Conservation (phyloP, 2,329 filamentous ascomycete genomes). For the Tolypocladium capitatum region DNA sequence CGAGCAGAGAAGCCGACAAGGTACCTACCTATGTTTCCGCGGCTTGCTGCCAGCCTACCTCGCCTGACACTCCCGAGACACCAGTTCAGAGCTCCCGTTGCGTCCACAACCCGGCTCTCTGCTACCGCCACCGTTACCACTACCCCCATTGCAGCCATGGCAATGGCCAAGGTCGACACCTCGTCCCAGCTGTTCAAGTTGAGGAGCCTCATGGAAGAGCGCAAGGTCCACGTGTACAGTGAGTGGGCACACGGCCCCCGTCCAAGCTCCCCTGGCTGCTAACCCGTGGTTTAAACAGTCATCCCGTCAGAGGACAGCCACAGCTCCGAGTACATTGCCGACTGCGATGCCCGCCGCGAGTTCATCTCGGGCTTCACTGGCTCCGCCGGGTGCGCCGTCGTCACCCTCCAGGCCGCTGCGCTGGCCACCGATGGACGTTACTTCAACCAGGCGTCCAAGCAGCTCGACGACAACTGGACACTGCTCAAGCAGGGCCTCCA, state of each 20-base stretch:
- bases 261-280: background rate
- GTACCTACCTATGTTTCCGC: background rate
- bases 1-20: background rate
- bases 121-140: background rate
- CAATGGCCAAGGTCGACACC: conserved; percentile 51
- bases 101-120: background rate
- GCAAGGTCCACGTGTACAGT: conserved; percentile 88
- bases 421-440: conserved; percentile 93
- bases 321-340: conserved; percentile 93
- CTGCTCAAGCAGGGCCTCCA: conserved; percentile 87
- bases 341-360: conserved; percentile 82
- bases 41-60: background rate
- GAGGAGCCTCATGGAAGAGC: conserved; percentile 73
- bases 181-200: conserved; percentile 61
- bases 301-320: conserved; percentile 95
- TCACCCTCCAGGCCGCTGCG: conserved; percentile 75
- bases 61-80: background rate
- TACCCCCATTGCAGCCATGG: background rate
- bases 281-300: conserved; percentile 41
- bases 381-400: conserved; percentile 83
- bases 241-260: conserved; percentile 18
- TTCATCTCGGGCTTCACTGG: conserved; percentile 92
- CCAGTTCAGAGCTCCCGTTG: background rate
- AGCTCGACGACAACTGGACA: conserved; percentile 84
- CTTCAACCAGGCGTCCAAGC: conserved; percentile 89